phyloP scores from a whole-genome alignment of 2,329 filamentous ascomycete genomes.

The Penicillium sp. region DNA sequence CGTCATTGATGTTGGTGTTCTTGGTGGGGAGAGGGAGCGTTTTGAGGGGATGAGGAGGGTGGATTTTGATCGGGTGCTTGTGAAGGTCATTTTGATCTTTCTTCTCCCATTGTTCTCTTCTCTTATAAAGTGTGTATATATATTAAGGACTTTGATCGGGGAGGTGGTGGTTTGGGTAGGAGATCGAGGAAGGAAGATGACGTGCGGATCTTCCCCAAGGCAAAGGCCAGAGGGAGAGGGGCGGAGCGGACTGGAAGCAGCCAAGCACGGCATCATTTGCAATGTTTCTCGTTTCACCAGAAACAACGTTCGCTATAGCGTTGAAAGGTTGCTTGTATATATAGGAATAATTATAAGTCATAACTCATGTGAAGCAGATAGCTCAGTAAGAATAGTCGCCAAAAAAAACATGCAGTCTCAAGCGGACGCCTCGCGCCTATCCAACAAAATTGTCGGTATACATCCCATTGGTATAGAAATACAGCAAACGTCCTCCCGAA shows the following conservation, averaged over 20 bases:
- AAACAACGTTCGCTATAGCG: neutral
- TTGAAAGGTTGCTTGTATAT: neutral
- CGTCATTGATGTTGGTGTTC: neutral
- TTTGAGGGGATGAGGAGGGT: slow-evolving; percentile 35
- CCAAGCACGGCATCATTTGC: neutral
- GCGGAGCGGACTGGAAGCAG: neutral
- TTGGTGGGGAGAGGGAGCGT: slow-evolving; percentile 24
- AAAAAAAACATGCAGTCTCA: slow-evolving; percentile 2
- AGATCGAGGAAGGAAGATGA: neutral
- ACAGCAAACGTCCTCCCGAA: slow-evolving; percentile 12
- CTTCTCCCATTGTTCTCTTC: too few relatives aligned
- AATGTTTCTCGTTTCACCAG: neutral
- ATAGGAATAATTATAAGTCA: slow-evolving; percentile 1
- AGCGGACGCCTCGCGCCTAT: slow-evolving; percentile 14
- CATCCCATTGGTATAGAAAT: slow-evolving; percentile 25
- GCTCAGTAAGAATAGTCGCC: neutral
- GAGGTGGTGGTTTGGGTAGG: neutral
- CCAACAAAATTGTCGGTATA: slow-evolving; percentile 7
- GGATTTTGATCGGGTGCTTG: slow-evolving; percentile 13
- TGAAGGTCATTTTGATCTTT: neutral
- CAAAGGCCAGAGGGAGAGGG: neutral
- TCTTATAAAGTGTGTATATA: too few relatives aligned
- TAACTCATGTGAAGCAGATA: slow-evolving; percentile 10
- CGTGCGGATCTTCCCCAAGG: neutral
- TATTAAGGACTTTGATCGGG: too few relatives aligned